A percentile compares a stretch with the other conserved stretches of the same genome.
phyloP scores from a whole-genome alignment of 768 basidiomycete species.

The Ramaria rubella region DNA sequence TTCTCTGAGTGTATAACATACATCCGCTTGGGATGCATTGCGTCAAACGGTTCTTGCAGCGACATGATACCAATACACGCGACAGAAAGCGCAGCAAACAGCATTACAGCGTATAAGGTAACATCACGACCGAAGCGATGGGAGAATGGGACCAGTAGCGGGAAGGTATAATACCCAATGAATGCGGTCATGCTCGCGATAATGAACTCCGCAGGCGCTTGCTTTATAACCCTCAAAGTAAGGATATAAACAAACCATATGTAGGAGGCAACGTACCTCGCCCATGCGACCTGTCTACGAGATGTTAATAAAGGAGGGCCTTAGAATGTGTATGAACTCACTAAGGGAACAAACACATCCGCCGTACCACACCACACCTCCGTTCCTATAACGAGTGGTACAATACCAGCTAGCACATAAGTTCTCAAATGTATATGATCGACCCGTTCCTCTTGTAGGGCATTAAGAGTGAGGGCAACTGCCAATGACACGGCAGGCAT shows the following conservation, averaged over 20 bases:
- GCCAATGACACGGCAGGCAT: slow-evolving; percentile 54
- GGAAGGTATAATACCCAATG: slow-evolving; percentile 49
- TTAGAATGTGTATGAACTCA: slow-evolving; percentile 26
- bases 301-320: neutral
- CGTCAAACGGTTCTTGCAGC: slow-evolving; percentile 61
- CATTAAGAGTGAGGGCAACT: slow-evolving; percentile 48
- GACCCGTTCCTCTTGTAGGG: slow-evolving; percentile 20
- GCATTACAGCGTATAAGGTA: slow-evolving; percentile 34
- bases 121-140: slow-evolving; percentile 57
- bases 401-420: slow-evolving; percentile 54
- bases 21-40: slow-evolving; percentile 79
- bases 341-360: slow-evolving; percentile 88
- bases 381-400: slow-evolving; percentile 51
- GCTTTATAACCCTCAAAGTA: slow-evolving; percentile 22
- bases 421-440: slow-evolving; percentile 38
- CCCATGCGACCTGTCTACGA: slow-evolving; percentile 76
- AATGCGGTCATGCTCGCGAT: slow-evolving; percentile 70
- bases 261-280: slow-evolving; percentile 24
- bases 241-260: neutral
- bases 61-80: slow-evolving; percentile 56
- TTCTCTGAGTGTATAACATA: slow-evolving; percentile 84
- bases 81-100: slow-evolving; percentile 38
- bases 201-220: slow-evolving; percentile 83
- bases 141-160: slow-evolving; percentile 61
- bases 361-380: slow-evolving; percentile 55